phyloP scores from a whole-genome alignment of 805 yeast genomes.

The Candida insectalens region DNA sequence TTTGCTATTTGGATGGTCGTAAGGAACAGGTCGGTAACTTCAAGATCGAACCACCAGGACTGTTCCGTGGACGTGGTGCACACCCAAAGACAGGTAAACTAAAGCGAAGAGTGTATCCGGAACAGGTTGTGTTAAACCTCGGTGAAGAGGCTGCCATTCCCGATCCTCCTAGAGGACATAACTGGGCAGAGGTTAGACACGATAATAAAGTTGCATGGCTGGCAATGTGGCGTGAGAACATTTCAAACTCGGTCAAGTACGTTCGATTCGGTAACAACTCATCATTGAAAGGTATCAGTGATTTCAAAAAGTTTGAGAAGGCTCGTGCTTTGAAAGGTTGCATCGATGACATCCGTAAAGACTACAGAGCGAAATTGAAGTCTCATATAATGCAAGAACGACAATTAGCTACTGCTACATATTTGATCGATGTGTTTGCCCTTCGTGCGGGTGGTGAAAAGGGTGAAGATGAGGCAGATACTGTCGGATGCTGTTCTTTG shows the following conservation, averaged over 20 bases:
- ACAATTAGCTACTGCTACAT: slow-evolving; percentile 90
- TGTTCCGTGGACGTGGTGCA: slow-evolving; percentile 93
- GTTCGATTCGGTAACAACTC: slow-evolving; percentile 89
- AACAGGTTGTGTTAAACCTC: slow-evolving; percentile 77
- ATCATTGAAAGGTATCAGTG: slow-evolving; percentile 83
- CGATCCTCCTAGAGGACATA: slow-evolving; percentile 74
- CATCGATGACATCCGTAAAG: slow-evolving; percentile 63
- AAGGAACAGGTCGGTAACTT: slow-evolving; percentile 91
- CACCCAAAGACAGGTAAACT: slow-evolving; percentile 94
- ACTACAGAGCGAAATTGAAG: slow-evolving; percentile 61
- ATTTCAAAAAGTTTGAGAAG: slow-evolving; percentile 85
- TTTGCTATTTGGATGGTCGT: slow-evolving; percentile 76
- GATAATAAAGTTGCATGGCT: slow-evolving; percentile 92
- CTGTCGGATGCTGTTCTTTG: slow-evolving; percentile 95
- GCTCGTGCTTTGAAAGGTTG: slow-evolving; percentile 76
- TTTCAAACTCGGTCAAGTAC: slow-evolving; percentile 73
- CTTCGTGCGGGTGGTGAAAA: slow-evolving; percentile 98
- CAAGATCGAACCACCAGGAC: slow-evolving; percentile 91
- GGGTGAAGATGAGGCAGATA: slow-evolving; percentile 95
- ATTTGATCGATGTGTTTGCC: slow-evolving; percentile 85
- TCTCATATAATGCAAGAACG: slow-evolving; percentile 74
- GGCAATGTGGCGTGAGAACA: slow-evolving; percentile 95
- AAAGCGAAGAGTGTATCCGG: slow-evolving; percentile 81
- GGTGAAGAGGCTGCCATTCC: slow-evolving; percentile 69
- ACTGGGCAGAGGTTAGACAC: slow-evolving; percentile 84